Evolutionary conservation across 2,329 filamentous ascomycete genomes (phyloP), one percentile per base, ranked within the genome.

Genomic region (Colletotrichum sidae): DNA sequence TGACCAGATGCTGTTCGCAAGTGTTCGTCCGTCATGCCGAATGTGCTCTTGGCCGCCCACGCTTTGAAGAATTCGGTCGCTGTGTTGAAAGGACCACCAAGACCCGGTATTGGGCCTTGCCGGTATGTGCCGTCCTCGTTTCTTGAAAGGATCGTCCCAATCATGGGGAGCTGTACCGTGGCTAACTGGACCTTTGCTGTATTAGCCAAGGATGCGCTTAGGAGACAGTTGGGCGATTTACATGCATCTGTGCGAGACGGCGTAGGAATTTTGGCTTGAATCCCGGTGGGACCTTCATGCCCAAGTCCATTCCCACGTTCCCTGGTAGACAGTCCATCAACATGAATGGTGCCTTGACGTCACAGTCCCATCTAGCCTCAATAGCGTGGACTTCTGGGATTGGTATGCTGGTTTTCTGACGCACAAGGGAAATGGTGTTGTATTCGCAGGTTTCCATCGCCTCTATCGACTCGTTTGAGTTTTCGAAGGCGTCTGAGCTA

Each of bases 261-360:
- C n/a, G n/a, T 38, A 55, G 53, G 25, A 55, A 55, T 12, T n/a
- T 38, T 13, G 9, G 42, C 34, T 46, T 55, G 12, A 46, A 46
- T 42, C n/a, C 38, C 12, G 13, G 53, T n/a, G 11, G 53, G 9
- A 55, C 45, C 25, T 17, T 44, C 25, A 50, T 51, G 38, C 55
- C 55, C 13, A 51, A 42, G 38, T 59, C 55, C 15, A 51, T 52
- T 59, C 38, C 55, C 6, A 59, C 25, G 39, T 44, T 59, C 17
- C 55, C 55, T 42, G 15, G 39, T 42, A 59, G 47, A 39, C 15
- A 59, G 13, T 59, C 55, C 15, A 59, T 59, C 11, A 51, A 51
- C 38, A 59, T 50, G 7, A 59, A 59, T 35, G 35, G 38, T 59
- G 46, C 55, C 38, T 17, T 42, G 2, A 51, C 39, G 46, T 41